Base-by-base conservation (phyloP, 441 rosid species). In the Croton laevigatus region DNA sequence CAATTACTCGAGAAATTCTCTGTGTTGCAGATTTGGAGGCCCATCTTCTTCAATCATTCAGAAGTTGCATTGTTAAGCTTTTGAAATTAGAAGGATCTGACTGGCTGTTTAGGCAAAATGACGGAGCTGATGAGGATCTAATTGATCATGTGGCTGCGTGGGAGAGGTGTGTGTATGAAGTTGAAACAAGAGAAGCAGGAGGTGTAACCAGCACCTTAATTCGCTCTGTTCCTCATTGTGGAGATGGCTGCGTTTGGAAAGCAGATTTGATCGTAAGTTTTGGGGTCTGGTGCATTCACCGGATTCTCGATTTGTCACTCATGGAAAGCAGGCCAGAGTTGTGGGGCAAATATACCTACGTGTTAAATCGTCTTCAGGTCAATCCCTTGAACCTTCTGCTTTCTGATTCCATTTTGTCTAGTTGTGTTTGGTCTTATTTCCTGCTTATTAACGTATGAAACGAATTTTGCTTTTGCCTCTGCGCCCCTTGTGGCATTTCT, bases 311-410 rank as follows among this genome's bases (percentile, higher is more conserved):
- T 76, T 77, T 96, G 79, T 96, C 98, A 10, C 84, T 91, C 67
- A 84, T 91, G 97, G 99, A 96, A 83, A 91, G 99, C 81, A 86
- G 99, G 22, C 99, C 98, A 37, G 98, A 96, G 81, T 83, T 96
- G 49, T 96, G 99, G 99, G 99, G 99, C 64, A 96, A 91, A 76
- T 91, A 96, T 72, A 96, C 99, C 73, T 96, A 84, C 20, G 98
- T 93, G 60, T 88, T 96, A 53, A 96, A 96, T 81, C 97, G 86
- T 57, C 97, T 96, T 72, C 99, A 96, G 99, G 99, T 96, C 81
- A 53, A 75, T 71, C 54, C 62, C 51, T 32, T 38, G 44, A 17
- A 66, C 17, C 13, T 59, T 71, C 51, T 52, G 40, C 20, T 57
- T 20, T 55, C 16, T 27, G 13, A 23, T 59, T 48, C 34, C 13